These are phyloP conservation scores for Plasmodium fragile DNA, from an alignment of 169 alveolate species.

Conservation along the genomic window DNA sequence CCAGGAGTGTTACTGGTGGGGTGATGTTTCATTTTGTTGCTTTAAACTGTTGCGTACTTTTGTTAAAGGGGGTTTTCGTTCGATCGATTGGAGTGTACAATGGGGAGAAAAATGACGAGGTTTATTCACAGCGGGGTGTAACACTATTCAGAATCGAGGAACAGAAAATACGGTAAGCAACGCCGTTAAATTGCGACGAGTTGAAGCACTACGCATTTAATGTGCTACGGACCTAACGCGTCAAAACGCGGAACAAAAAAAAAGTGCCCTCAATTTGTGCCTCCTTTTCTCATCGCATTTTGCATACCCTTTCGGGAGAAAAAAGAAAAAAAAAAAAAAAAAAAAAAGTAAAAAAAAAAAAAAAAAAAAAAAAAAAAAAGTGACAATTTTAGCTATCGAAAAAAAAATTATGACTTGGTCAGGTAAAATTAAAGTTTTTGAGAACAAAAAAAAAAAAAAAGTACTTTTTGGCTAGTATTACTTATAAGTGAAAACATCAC, in stretches of 20 bases:
- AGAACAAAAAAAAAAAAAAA: background rate
- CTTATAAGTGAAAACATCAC: background rate
- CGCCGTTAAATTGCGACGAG: background rate
- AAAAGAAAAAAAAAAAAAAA: background rate
- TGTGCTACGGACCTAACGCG: background rate
- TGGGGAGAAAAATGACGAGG: background rate
- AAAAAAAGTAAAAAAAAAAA: slow-evolving; percentile 2
- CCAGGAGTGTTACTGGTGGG: background rate
- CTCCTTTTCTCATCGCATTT: background rate
- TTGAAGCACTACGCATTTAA: background rate
- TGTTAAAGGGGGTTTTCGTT: background rate
- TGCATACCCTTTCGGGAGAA: background rate
- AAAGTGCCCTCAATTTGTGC: background rate
- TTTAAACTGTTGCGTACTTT: background rate
- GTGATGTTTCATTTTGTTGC: background rate
- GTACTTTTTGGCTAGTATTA: background rate
- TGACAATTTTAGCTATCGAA: background rate
- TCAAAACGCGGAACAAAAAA: background rate
- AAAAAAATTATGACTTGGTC: background rate
- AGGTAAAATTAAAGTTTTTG: background rate
- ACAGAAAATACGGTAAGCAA: background rate
- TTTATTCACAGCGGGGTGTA: background rate
- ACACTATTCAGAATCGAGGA: background rate
- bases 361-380: background rate
- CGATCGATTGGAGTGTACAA: background rate